Conservation (phyloP, 345 rosid species). For the sweet orange (Citrus sinensis) region DVS_A1.0 CM039164.1:23420001-23420500, state of each 20-base stretch:
- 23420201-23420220: neutral
- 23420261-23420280: neutral
- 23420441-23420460: no score
- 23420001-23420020: conserved; percentile 50
- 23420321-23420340: neutral
- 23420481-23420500: neutral
- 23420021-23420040: conserved; percentile 32
- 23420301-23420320: neutral
- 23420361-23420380: neutral
- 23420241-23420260: neutral
- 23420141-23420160: neutral
- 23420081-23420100: neutral
- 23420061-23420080: neutral
- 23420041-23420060: conserved; percentile 12
- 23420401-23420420: neutral
- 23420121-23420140: neutral
- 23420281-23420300: no score
- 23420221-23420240: neutral
- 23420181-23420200: neutral
- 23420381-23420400: neutral
- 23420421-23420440: neutral
- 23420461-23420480: neutral
- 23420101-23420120: neutral
- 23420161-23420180: neutral
- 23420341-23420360: neutral